Conservation (phyloP, 176 grass and related monocot species). For the Panicum miliaceum region DNA sequence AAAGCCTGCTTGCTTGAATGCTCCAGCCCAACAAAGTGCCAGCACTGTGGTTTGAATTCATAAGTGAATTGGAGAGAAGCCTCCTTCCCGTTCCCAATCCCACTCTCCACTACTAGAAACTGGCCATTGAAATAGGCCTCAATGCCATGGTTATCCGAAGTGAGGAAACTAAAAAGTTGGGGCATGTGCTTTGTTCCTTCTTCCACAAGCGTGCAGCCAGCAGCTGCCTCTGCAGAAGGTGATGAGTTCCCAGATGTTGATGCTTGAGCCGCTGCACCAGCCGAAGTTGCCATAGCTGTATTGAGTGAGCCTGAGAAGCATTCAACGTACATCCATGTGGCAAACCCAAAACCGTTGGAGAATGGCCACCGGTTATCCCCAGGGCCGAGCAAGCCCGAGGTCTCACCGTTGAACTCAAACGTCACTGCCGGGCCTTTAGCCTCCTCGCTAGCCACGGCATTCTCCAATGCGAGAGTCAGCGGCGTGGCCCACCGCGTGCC, state of each 20-base stretch:
- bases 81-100: slow-evolving; percentile 73
- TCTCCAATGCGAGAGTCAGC: slow-evolving; percentile 77
- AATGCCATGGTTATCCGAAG: slow-evolving; percentile 82
- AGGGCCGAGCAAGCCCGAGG: slow-evolving; percentile 75
- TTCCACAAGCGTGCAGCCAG: slow-evolving; percentile 66
- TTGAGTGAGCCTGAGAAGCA: slow-evolving; percentile 72
- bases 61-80: slow-evolving; percentile 83
- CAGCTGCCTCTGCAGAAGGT: slow-evolving; percentile 57
- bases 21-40: slow-evolving; percentile 92
- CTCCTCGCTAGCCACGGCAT: slow-evolving; percentile 77
- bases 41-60: slow-evolving; percentile 83
- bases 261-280: slow-evolving; percentile 61
- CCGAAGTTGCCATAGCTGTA: slow-evolving; percentile 58
- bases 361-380: slow-evolving; percentile 91
- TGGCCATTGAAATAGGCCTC: slow-evolving; percentile 95
- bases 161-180: slow-evolving; percentile 90
- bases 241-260: slow-evolving; percentile 81
- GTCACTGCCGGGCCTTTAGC: slow-evolving; percentile 71
- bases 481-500: slow-evolving; percentile 68
- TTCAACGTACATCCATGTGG: slow-evolving; percentile 96
- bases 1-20: slow-evolving; percentile 81
- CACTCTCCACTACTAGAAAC: slow-evolving; percentile 90
- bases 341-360: slow-evolving; percentile 87
- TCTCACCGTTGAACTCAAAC: slow-evolving; percentile 91
- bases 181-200: slow-evolving; percentile 87